These are phyloP conservation scores for Colletotrichum tropicicola DNA, from an alignment of 2,329 filamentous ascomycete species.

Conservation along the genomic window DNA sequence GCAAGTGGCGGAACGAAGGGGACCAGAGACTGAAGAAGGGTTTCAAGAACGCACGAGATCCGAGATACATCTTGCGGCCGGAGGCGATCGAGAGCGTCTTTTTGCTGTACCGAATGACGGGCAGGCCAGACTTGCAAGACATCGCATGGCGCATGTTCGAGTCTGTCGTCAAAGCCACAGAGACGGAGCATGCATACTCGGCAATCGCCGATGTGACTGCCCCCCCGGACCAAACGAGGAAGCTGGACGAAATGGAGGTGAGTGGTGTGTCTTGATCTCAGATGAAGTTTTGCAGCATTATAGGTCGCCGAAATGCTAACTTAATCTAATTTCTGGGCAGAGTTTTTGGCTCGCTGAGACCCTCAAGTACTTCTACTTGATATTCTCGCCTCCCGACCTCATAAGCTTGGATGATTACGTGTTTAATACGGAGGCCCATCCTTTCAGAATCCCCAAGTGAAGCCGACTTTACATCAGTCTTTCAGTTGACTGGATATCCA, in stretches of 20 bases:
- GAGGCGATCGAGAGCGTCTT: constrained; percentile 65
- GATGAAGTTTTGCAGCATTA: neutral
- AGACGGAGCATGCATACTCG: constrained; percentile 57
- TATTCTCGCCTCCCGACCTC: constrained; percentile 72
- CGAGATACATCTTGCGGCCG: constrained; percentile 58
- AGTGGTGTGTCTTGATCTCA: constrained; percentile 20
- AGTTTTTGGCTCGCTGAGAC: constrained; percentile 80
- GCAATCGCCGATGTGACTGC: constrained; percentile 60
- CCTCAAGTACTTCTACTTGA: constrained; percentile 78
- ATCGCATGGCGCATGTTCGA: constrained; percentile 63
- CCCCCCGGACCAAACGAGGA: constrained; percentile 49
- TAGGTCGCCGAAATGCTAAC: too few relatives aligned
- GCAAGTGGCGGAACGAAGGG: constrained; percentile 31
- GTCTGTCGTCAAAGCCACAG: constrained; percentile 53
- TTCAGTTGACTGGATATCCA: too few relatives aligned
- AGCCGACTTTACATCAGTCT: neutral
- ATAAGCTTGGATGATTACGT: constrained; percentile 76
- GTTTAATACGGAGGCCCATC: constrained; percentile 64
- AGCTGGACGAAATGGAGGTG: constrained; percentile 51
- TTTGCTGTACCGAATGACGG: constrained; percentile 62
- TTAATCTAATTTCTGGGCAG: constrained; percentile 48
- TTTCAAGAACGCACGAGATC: constrained; percentile 65
- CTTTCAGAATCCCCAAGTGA: constrained; percentile 38
- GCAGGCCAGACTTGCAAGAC: constrained; percentile 55
- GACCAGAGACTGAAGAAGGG: constrained; percentile 54